Percentiles rank a stretch among this genome's conserved stretches.
Evolutionary conservation across 2,329 filamentous ascomycete species (phyloP).

Genomic region (Arthrinium puccinioides): DNA sequence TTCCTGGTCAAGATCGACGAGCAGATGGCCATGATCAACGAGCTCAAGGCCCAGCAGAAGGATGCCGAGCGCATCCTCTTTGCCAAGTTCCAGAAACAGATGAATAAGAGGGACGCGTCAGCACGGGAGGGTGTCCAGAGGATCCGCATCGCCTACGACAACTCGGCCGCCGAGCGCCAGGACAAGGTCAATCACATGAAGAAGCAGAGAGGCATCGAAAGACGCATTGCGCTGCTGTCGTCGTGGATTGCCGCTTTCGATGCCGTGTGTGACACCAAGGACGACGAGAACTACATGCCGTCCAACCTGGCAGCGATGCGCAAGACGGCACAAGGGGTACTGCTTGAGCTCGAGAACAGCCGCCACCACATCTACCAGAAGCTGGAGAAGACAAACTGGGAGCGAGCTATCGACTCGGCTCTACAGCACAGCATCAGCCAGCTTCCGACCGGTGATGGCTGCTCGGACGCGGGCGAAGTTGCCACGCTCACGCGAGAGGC

Average conservation of each 20-base stretch:
- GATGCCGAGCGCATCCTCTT: slow-evolving; percentile 78
- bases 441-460: slow-evolving; percentile 61
- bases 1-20: slow-evolving; percentile 99
- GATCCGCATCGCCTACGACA: slow-evolving; percentile 76
- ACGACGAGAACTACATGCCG: slow-evolving; percentile 61
- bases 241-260: slow-evolving; percentile 94
- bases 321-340: slow-evolving; percentile 81
- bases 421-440: slow-evolving; percentile 78
- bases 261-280: slow-evolving; percentile 63
- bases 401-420: slow-evolving; percentile 78
- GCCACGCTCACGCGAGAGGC: slow-evolving; percentile 72
- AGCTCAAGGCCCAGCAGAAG: slow-evolving; percentile 87
- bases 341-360: slow-evolving; percentile 83
- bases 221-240: slow-evolving; percentile 77
- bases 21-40: slow-evolving; percentile 94
- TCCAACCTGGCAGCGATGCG: slow-evolving; percentile 66
- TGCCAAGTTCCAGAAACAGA: slow-evolving; percentile 83
- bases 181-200: slow-evolving; percentile 76
- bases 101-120: slow-evolving; percentile 72
- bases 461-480: slow-evolving; percentile 58
- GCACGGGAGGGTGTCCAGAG: slow-evolving; percentile 72
- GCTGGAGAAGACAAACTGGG: slow-evolving; percentile 76
- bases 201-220: slow-evolving; percentile 73
- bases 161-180: slow-evolving; percentile 67
- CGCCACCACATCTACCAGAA: slow-evolving; percentile 85